A percentile compares a stretch with the other conserved stretches of the same genome.
Conservation (phyloP, 805 yeast species). For the Myxozyma kluyveri region DNA sequence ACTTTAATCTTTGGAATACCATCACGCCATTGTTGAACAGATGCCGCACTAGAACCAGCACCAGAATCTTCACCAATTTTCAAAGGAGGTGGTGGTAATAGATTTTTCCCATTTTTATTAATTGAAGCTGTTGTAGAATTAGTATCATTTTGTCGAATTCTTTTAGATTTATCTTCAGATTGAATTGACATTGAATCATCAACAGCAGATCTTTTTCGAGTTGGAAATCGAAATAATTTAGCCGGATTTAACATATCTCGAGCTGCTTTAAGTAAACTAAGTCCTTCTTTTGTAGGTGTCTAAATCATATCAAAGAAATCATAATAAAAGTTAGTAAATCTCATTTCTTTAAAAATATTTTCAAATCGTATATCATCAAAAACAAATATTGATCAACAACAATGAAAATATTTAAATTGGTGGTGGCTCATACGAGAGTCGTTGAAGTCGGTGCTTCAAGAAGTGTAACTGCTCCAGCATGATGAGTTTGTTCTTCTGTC, state of each 20-base stretch:
- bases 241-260: slow-evolving; percentile 18
- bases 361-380: too few species aligned
- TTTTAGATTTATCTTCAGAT: background rate
- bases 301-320: too few species aligned
- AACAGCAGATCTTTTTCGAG: slow-evolving; percentile 14
- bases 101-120: background rate
- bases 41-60: background rate
- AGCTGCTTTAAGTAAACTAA: slow-evolving; percentile 7
- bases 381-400: too few species aligned
- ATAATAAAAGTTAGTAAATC: too few species aligned
- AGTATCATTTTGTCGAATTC: background rate
- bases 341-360: too few species aligned
- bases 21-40: background rate
- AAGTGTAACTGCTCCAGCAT: slow-evolving; percentile 24
- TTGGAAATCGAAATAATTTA: slow-evolving; percentile 19
- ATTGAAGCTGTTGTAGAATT: background rate
- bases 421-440: too few species aligned
- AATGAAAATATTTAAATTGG: too few species aligned
- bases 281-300: background rate
- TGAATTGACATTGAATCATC: background rate
- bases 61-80: slow-evolving; percentile 6
- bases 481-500: slow-evolving; percentile 20
- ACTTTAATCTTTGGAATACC: slow-evolving; percentile 22
- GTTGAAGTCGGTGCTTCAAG: slow-evolving; percentile 12
- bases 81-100: slow-evolving; percentile 4